phyloP scores from a whole-genome alignment of 768 basidiomycete species.

The Calocybe gangraenosa region DNA sequence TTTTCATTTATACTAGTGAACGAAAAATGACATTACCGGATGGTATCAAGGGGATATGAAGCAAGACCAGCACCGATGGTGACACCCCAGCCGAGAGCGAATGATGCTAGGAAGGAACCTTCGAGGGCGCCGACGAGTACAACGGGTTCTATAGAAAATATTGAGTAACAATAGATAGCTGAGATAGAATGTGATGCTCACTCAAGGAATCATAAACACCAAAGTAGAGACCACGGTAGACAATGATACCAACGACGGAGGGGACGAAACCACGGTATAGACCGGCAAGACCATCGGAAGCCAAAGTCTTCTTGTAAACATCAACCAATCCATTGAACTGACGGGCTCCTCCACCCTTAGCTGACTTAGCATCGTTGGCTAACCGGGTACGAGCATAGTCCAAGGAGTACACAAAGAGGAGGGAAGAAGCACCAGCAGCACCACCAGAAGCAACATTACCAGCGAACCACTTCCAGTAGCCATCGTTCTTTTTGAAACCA shows the following conservation, averaged over 20 bases:
- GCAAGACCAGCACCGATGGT: constrained; percentile 99
- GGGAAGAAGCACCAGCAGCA: constrained; percentile 97
- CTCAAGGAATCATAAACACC: constrained; percentile 95
- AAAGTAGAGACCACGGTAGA: constrained; percentile 99
- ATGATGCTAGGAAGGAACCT: constrained; percentile 96
- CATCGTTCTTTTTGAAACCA: constrained; percentile 96
- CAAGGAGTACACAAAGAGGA: constrained; percentile 99
- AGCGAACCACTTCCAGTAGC: constrained; percentile 98
- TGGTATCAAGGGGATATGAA: constrained; percentile 91
- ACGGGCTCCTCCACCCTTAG: constrained; percentile 85
- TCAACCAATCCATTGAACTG: constrained; percentile 99
- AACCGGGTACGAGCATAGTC: constrained; percentile 99
- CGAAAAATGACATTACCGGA: constrained; percentile 51
- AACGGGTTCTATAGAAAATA: constrained; percentile 69
- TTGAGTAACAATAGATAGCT: constrained; percentile 22
- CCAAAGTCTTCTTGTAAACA: constrained; percentile 96
- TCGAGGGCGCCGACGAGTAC: constrained; percentile 94
- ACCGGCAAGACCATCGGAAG: constrained; percentile 95
- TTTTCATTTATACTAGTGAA: neutral
- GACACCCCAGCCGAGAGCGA: constrained; percentile 97
- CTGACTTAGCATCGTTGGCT: constrained; percentile 95
- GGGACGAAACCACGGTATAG: constrained; percentile 99
- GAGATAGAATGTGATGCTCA: constrained; percentile 35
- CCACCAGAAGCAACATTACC: constrained; percentile 99
- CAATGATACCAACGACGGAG: constrained; percentile 98